A percentile compares a stretch with the other conserved stretches of the same genome.
Conservation (phyloP, 2,329 filamentous ascomycete species). For the Simplicillium sp. region DNA sequence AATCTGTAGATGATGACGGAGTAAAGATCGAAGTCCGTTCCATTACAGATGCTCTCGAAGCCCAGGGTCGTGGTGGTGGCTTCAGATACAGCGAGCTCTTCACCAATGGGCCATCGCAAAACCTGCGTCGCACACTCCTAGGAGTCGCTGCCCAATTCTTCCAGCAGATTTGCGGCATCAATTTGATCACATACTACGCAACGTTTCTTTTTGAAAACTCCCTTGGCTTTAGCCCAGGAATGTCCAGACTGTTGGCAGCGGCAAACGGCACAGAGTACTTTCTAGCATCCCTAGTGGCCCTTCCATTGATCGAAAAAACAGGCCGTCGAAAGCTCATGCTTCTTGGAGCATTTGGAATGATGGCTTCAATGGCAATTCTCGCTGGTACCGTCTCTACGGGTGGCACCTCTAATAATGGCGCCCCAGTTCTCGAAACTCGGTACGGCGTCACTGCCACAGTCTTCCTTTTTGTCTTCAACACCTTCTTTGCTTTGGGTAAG, state of each 20-base stretch:
- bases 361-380: constrained; percentile 51
- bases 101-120: constrained; percentile 30
- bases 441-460: constrained; percentile 23
- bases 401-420: constrained; percentile 16
- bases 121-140: constrained; percentile 30
- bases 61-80: constrained; percentile 18
- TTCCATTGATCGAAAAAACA: constrained; percentile 36
- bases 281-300: constrained; percentile 25
- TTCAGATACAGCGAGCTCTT: constrained; percentile 24
- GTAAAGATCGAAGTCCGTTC: constrained; percentile 28
- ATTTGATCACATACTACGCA: constrained; percentile 37
- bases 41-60: constrained; percentile 24
- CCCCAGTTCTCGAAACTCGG: constrained; percentile 14
- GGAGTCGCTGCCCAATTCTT: constrained; percentile 37
- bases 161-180: constrained; percentile 39
- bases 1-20: constrained; percentile 14
- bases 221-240: constrained; percentile 32
- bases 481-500: constrained; percentile 39
- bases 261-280: constrained; percentile 37
- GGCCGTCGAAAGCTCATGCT: constrained; percentile 55
- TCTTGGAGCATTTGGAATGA: constrained; percentile 55
- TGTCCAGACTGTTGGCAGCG: constrained; percentile 45
- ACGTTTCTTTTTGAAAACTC: constrained; percentile 26
- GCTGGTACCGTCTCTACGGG: constrained; percentile 20
- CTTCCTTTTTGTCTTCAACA: constrained; percentile 54